phyloP scores from a whole-genome alignment of 2,329 filamentous ascomycete species.

The Dactylellina parvicollis region DNA sequence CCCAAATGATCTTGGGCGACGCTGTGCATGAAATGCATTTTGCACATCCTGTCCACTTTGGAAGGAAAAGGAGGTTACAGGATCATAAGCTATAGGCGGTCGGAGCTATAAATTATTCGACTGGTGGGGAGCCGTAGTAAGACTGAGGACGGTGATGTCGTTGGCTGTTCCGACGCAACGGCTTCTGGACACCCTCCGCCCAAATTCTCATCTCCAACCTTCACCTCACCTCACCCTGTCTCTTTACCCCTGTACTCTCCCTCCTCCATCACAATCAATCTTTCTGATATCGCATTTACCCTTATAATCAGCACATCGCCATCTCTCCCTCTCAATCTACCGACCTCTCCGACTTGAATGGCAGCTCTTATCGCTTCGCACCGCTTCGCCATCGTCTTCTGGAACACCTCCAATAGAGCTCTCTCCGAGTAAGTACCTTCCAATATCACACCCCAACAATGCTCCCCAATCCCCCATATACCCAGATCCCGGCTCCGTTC shows the following conservation, averaged over 20 bases:
- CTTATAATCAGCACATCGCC: conserved; percentile 5
- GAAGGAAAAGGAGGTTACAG: conserved; percentile 4
- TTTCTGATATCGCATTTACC: no score
- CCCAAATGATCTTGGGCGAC: conserved; percentile 21
- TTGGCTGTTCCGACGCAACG: conserved; percentile 16
- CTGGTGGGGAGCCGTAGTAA: not conserved
- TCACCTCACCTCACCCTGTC: conserved; percentile 60
- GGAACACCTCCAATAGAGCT: not conserved
- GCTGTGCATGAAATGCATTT: conserved; percentile 19
- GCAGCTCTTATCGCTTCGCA: conserved; percentile 1
- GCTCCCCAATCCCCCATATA: not conserved
- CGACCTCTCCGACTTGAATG: conserved; percentile 22
- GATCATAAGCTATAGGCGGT: not conserved
- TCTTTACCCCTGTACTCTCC: conserved; percentile 60
- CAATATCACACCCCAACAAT: not conserved
- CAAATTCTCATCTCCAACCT: conserved; percentile 57
- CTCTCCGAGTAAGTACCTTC: not conserved
- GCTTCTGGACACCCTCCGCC: conserved; percentile 4
- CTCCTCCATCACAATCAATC: conserved; percentile 1
- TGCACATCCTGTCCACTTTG: conserved; percentile 28
- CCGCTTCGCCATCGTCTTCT: conserved; percentile 10
- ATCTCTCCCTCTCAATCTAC: conserved; percentile 25
- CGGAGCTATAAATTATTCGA: not conserved
- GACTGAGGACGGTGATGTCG: not conserved
- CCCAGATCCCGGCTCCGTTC: not conserved